Base-by-base conservation (phyloP, 2,329 filamentous ascomycete species). In the Epichloe elymi region DNA sequence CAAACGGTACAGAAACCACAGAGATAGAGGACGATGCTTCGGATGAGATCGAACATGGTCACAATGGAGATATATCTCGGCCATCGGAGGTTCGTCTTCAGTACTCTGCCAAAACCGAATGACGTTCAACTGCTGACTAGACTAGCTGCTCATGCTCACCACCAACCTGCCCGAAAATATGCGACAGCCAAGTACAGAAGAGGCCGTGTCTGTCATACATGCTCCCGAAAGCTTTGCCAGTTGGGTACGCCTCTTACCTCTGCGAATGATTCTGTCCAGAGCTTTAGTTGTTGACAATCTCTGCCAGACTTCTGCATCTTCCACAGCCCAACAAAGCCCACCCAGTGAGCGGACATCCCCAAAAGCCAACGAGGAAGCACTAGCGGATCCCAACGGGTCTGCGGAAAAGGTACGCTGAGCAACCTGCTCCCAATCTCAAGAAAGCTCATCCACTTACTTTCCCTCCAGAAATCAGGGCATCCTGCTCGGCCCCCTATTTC, bases 201-300 rank as follows among this genome's bases (percentile, higher is more conserved):
- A 90, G 58, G 84, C 88, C 23, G 78, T 88, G 49, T 96, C 90
- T 1, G 90, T 95, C 50, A 95, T 96, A 58, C 90, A 95, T 72
- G 88, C 87, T 15, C 89, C 90, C 0, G 76, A 88, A 56, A 87
- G 85, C 55, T 96, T 93, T 66, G 78, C 80, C 51, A 79, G 79
- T 58, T 95, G 93, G 78, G 87, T 93, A 65, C 63, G 78, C 64
- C 41, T 19, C 26, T 51, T 36, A 14, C 26, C 26, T 33, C n/a
- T 20, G 30, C 4, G 11, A 15, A 23, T 12, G 14, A 19, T 23
- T 15, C 12, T 14, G n/a, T 17, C 20, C 33, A 20, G 20, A 39
- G 14, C 2, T 19, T 8, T 4, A 30, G 0, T 43, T n/a, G 5
- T 43, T 49, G 33, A 49, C 40, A 30, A 8, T n/a, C 19, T 35